Evolutionary conservation across 2,329 filamentous ascomycete species (phyloP).

Genomic region (Botryotinia convoluta): DNA sequence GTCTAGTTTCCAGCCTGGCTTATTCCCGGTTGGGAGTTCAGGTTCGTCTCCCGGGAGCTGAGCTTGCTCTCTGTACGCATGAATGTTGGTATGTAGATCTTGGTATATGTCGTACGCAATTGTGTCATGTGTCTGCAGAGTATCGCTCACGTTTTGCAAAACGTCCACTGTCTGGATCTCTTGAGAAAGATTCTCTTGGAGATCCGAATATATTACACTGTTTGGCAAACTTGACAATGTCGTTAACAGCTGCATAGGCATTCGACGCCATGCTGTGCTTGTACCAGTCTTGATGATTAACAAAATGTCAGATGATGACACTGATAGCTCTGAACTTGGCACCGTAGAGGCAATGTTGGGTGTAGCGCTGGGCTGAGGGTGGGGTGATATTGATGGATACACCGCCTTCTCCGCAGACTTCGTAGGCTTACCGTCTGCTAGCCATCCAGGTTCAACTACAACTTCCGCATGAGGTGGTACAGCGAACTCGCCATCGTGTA

Average conservation of each 20-base stretch:
- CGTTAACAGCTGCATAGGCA: conserved; percentile 22
- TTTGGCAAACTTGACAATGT: conserved; percentile 3
- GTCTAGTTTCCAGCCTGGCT: conserved; percentile 21
- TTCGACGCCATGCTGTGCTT: conserved; percentile 21
- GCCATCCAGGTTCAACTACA: not conserved
- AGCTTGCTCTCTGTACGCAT: conserved; percentile 20
- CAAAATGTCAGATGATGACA: conserved; percentile 19
- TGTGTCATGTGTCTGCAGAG: conserved; percentile 14
- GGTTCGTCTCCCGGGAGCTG: conserved; percentile 21
- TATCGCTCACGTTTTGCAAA: conserved; percentile 17
- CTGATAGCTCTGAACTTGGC: not conserved
- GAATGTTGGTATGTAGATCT: not conserved
- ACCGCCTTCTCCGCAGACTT: conserved; percentile 6
- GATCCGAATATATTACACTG: conserved; percentile 7
- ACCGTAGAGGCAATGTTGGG: not conserved
- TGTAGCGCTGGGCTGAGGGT: not conserved
- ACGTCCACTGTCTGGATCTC: conserved; percentile 9
- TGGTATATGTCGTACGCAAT: conserved; percentile 10
- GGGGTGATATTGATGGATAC: conserved; percentile 1
- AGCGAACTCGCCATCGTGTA: not conserved
- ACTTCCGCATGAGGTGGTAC: not conserved
- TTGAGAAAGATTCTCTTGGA: not conserved
- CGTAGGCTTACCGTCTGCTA: not conserved
- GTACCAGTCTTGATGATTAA: conserved; percentile 24
- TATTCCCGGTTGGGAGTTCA: not conserved